A percentile compares a stretch with the other conserved stretches of the same genome.
These are phyloP conservation scores for Botryotinia globosa DNA, from an alignment of 2,329 filamentous ascomycete species.

Conservation along the genomic window DNA sequence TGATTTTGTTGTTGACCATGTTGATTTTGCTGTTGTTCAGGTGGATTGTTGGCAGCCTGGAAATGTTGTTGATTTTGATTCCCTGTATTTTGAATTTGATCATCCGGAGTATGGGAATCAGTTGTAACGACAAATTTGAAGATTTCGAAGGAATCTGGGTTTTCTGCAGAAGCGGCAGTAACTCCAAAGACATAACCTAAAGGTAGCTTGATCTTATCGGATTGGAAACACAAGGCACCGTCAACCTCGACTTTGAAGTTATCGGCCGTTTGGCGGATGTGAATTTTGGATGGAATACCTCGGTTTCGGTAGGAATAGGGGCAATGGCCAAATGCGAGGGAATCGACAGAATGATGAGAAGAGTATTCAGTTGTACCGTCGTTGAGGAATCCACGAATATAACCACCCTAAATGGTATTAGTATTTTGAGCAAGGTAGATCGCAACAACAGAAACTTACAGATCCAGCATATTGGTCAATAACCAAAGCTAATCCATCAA, in stretches of 20 bases:
- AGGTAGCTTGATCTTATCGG: constrained; percentile 73
- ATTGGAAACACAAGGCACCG: constrained; percentile 78
- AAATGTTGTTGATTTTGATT: constrained; percentile 23
- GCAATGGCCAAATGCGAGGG: constrained; percentile 90
- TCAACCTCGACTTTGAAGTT: constrained; percentile 79
- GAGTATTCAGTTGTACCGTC: constrained; percentile 81
- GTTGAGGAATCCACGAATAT: constrained; percentile 88
- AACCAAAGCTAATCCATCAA: constrained; percentile 86
- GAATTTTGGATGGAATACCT: constrained; percentile 76
- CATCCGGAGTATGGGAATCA: constrained; percentile 42
- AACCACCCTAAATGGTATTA: constrained; percentile 56
- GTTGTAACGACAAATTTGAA: constrained; percentile 79
- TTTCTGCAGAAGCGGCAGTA: constrained; percentile 83
- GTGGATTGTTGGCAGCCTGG: constrained; percentile 25
- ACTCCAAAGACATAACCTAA: constrained; percentile 81
- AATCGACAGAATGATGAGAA: constrained; percentile 72
- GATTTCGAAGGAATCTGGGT: constrained; percentile 90
- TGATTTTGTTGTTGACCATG: constrained; percentile 21
- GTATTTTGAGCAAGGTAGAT: not conserved
- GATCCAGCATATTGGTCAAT: constrained; percentile 78
- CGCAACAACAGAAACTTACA: constrained; percentile 38
- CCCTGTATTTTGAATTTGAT: constrained; percentile 27
- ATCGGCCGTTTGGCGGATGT: constrained; percentile 63
- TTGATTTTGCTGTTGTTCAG: constrained; percentile 38
- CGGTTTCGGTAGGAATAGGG: constrained; percentile 88